Evolutionary conservation across 352 stramenopile species (phyloP).

Genomic region (Lagenidium sp.): DNA sequence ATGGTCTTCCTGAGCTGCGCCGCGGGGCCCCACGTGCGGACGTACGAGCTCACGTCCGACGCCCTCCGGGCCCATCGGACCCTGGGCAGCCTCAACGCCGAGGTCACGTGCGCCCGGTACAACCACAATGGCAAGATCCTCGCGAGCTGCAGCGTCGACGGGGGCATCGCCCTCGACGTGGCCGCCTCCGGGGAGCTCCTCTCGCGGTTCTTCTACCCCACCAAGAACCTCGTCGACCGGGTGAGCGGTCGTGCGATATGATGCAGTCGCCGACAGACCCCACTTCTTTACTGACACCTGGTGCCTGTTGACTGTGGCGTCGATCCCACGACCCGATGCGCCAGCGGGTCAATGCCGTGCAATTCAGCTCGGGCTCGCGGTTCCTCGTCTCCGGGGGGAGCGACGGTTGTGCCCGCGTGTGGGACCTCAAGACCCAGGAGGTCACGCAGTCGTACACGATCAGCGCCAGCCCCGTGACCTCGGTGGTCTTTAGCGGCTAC

Average conservation of each 20-base stretch:
- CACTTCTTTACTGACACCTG: too few species aligned
- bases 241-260: conserved; percentile 16
- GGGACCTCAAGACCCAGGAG: conserved; percentile 71
- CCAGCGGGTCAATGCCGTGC: conserved; percentile 47
- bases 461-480: conserved; percentile 51
- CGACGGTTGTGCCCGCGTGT: conserved; percentile 55
- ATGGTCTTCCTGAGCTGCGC: conserved; percentile 56
- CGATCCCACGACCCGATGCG: neutral
- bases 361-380: conserved; percentile 62
- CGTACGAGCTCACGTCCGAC: conserved; percentile 47
- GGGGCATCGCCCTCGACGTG: conserved; percentile 47
- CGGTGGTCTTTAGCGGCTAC: conserved; percentile 56
- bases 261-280: too few species aligned
- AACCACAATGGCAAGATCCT: conserved; percentile 71
- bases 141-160: conserved; percentile 48
- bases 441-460: conserved; percentile 55
- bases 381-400: conserved; percentile 51
- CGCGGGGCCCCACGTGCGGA: conserved; percentile 39
- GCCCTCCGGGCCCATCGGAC: conserved; percentile 28
- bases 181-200: conserved; percentile 43
- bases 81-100: conserved; percentile 37
- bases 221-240: conserved; percentile 23
- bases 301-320: too few species aligned
- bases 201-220: conserved; percentile 51
- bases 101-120: conserved; percentile 50